Evolutionary conservation across 1,284 basidiomycete species (phyloP).

Genomic region (Melampsora larici-populina): DNA sequence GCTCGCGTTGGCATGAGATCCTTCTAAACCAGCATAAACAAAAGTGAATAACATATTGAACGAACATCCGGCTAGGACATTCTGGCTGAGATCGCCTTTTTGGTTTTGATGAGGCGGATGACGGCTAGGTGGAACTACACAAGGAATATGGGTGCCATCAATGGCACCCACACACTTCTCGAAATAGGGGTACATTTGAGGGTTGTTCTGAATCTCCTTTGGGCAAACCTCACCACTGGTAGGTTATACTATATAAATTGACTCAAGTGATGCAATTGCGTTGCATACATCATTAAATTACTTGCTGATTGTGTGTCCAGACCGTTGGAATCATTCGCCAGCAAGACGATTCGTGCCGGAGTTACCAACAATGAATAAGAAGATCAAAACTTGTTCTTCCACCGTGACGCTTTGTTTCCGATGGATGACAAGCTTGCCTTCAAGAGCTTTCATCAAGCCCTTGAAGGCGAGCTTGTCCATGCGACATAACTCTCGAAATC

Average conservation of each 20-base stretch:
- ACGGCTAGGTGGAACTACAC: constrained; percentile 46
- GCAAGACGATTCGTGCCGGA: too few relatives aligned
- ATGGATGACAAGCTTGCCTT: too few relatives aligned
- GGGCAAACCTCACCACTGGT: too few relatives aligned
- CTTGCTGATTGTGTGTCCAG: background rate
- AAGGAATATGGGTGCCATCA: constrained; percentile 49
- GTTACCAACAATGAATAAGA: background rate
- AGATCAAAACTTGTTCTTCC: too few relatives aligned
- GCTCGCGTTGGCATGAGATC: constrained; percentile 14
- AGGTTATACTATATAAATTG: too few relatives aligned
- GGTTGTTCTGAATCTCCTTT: too few relatives aligned
- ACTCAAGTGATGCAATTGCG: background rate
- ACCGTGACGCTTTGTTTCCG: too few relatives aligned
- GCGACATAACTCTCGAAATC: too few relatives aligned
- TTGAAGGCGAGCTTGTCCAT: too few relatives aligned
- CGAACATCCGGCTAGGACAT: constrained; percentile 51
- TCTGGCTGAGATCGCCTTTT: constrained; percentile 51
- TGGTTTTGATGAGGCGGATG: constrained; percentile 48
- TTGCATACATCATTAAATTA: background rate
- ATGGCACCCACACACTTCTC: too few relatives aligned
- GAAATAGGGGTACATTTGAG: too few relatives aligned
- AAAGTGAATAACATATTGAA: constrained; percentile 53
- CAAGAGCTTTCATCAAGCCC: too few relatives aligned
- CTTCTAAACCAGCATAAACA: constrained; percentile 52
- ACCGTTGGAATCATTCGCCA: background rate